These are phyloP conservation scores for Scytalidium sp. DNA, from an alignment of 2,329 filamentous ascomycete species.

Conservation along the genomic window DNA sequence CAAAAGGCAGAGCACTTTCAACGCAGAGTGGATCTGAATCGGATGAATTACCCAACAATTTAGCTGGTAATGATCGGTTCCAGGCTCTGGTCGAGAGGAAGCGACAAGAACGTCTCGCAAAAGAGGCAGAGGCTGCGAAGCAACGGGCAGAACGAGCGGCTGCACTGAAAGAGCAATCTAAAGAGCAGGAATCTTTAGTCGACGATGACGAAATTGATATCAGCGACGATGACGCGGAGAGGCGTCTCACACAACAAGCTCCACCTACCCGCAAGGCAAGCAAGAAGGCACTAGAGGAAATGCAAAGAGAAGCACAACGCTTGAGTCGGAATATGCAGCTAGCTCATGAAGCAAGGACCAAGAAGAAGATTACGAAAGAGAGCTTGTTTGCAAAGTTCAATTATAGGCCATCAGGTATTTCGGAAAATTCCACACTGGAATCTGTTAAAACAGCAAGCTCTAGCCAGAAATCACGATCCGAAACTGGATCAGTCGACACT, in stretches of 20 bases:
- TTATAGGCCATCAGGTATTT: constrained; percentile 47
- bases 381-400: constrained; percentile 84
- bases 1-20: constrained; percentile 22
- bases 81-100: constrained; percentile 72
- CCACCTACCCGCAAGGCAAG: constrained; percentile 80
- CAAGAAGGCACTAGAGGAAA: constrained; percentile 92
- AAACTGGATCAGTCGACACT: constrained; percentile 55
- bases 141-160: constrained; percentile 31
- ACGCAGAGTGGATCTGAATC: constrained; percentile 18
- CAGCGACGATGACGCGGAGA: constrained; percentile 61
- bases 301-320: constrained; percentile 91
- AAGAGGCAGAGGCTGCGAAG: constrained; percentile 56
- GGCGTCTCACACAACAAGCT: constrained; percentile 63
- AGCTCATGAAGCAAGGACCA: constrained; percentile 83
- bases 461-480: constrained; percentile 46
- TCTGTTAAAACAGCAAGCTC: constrained; percentile 48
- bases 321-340: constrained; percentile 88
- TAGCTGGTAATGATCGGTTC: constrained; percentile 57
- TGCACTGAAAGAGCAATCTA: constrained; percentile 37
- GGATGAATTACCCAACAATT: constrained; percentile 42
- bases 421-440: constrained; percentile 23
- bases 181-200: constrained; percentile 42
- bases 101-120: constrained; percentile 65
- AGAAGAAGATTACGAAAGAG: constrained; percentile 83
- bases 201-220: constrained; percentile 55